phyloP scores from a whole-genome alignment of 2,329 filamentous ascomycete genomes.

The Exophiala bonariae region DNA sequence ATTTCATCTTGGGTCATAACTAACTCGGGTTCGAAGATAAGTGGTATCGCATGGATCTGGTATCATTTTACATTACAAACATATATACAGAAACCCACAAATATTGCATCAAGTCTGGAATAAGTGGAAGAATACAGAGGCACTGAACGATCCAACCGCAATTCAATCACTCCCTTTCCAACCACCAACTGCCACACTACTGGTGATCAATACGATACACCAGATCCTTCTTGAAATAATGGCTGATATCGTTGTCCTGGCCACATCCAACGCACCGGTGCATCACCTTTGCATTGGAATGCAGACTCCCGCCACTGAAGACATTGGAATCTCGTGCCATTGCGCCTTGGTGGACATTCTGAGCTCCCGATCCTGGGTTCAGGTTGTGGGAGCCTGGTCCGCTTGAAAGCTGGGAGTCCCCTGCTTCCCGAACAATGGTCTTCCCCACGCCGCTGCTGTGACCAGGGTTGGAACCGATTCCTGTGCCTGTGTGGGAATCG shows the following conservation, averaged over 20 bases:
- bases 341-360: not conserved
- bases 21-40: too few relatives aligned
- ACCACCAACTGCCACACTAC: too few relatives aligned
- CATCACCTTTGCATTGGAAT: constrained; percentile 1
- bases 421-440: not conserved
- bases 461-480: not conserved
- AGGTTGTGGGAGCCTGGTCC: not conserved
- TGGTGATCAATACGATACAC: constrained; percentile 6
- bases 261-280: constrained; percentile 6
- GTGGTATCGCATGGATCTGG: too few relatives aligned
- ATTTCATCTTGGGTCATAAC: too few relatives aligned
- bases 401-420: not conserved
- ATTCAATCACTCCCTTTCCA: too few relatives aligned
- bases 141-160: too few relatives aligned
- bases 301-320: not conserved
- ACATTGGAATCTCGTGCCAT: not conserved
- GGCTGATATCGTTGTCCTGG: constrained; percentile 10
- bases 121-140: too few relatives aligned
- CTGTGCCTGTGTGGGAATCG: not conserved
- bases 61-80: too few relatives aligned
- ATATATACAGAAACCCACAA: too few relatives aligned
- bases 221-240: constrained; percentile 10
- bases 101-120: too few relatives aligned
- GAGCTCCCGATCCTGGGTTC: not conserved
- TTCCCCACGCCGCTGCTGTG: not conserved